Conservation (phyloP, 768 basidiomycete species). For the Cubamyces lactineus region DNA sequence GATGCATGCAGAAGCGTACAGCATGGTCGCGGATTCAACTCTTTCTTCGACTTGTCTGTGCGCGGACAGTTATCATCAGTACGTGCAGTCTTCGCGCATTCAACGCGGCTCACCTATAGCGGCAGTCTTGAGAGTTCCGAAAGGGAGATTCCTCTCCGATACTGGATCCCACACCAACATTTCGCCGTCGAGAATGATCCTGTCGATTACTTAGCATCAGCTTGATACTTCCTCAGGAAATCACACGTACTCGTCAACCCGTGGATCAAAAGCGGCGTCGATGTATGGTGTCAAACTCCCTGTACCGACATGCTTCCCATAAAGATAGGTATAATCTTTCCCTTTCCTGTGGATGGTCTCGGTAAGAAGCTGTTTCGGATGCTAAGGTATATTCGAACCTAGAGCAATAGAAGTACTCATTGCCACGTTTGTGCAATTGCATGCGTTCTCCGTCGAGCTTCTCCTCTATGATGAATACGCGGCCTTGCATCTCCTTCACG, state of each 20-base stretch:
- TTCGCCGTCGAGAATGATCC: slow-evolving; percentile 95
- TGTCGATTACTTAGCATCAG: slow-evolving; percentile 34
- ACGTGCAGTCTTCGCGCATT: background rate
- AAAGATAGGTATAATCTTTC: slow-evolving; percentile 89
- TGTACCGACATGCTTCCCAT: slow-evolving; percentile 79
- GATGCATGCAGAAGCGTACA: slow-evolving; percentile 52
- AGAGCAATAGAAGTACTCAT: slow-evolving; percentile 92
- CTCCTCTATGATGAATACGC: slow-evolving; percentile 90
- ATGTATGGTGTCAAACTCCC: slow-evolving; percentile 93
- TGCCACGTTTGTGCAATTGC: slow-evolving; percentile 91
- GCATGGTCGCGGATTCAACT: slow-evolving; percentile 83
- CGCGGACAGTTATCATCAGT: background rate
- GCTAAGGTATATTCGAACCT: slow-evolving; percentile 60
- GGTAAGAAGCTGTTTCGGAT: background rate
- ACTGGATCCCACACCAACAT: slow-evolving; percentile 99
- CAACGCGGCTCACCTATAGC: slow-evolving; percentile 62
- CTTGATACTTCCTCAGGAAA: background rate
- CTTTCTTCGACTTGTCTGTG: slow-evolving; percentile 70
- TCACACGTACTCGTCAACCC: slow-evolving; percentile 75
- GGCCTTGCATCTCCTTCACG: slow-evolving; percentile 79
- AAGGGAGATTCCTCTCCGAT: slow-evolving; percentile 85
- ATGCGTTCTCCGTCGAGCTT: slow-evolving; percentile 97
- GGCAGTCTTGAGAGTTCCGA: slow-evolving; percentile 92
- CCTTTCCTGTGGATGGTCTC: slow-evolving; percentile 63
- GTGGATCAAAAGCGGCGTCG: slow-evolving; percentile 69